These are phyloP conservation scores for Fusarium humuli DNA, from an alignment of 2,329 filamentous ascomycete species.

Conservation along the genomic window DNA sequence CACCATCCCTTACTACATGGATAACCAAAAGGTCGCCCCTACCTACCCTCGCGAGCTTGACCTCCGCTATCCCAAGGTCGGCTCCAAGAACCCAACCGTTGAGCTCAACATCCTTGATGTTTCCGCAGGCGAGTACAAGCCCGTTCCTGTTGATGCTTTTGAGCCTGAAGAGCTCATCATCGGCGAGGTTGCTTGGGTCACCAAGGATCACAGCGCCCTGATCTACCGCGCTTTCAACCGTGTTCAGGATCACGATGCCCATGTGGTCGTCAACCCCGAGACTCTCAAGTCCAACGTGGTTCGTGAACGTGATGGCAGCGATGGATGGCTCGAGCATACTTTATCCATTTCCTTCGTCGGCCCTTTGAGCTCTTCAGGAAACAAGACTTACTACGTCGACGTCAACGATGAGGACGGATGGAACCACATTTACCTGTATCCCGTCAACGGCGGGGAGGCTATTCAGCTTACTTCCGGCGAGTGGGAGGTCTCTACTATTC, in stretches of 20 bases:
- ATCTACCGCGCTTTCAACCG: slow-evolving; percentile 76
- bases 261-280: slow-evolving; percentile 68
- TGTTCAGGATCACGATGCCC: slow-evolving; percentile 73
- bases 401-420: slow-evolving; percentile 74
- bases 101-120: slow-evolving; percentile 69
- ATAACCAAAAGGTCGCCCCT: slow-evolving; percentile 66
- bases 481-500: slow-evolving; percentile 72
- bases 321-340: slow-evolving; percentile 73
- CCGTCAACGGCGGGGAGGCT: slow-evolving; percentile 65
- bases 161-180: slow-evolving; percentile 71
- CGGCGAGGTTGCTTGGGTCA: slow-evolving; percentile 76
- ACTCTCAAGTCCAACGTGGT: slow-evolving; percentile 59
- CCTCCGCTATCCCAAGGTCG: slow-evolving; percentile 76
- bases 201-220: slow-evolving; percentile 68
- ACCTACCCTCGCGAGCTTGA: slow-evolving; percentile 72
- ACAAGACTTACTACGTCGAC: slow-evolving; percentile 70
- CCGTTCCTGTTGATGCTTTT: slow-evolving; percentile 68
- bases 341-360: slow-evolving; percentile 68
- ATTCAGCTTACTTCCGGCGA: slow-evolving; percentile 71
- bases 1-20: slow-evolving; percentile 75
- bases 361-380: slow-evolving; percentile 51
- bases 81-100: slow-evolving; percentile 74
- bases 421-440: slow-evolving; percentile 76
- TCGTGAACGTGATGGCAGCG: slow-evolving; percentile 67
- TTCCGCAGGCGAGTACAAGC: slow-evolving; percentile 56